Evolutionary conservation across 2,329 filamentous ascomycete species (phyloP), one percentile per base, ranked within the genome.

Genomic region (Chalara sp.): DNA sequence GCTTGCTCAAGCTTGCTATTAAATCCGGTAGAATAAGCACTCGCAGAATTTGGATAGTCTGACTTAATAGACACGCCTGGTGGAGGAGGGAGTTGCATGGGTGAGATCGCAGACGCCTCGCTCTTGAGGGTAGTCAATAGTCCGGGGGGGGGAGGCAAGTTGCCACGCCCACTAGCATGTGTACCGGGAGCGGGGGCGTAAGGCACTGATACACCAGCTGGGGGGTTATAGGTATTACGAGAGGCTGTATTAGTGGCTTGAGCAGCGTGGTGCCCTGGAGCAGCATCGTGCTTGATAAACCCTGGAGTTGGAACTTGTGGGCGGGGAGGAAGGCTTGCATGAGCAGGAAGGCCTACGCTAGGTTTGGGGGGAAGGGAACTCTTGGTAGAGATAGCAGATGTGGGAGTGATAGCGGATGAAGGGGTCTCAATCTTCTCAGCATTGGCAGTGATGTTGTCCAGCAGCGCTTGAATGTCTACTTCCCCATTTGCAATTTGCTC

Each of bases 361-460:
- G 50, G n/a, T 11, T 11, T 46, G 55, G 59, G 57, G 45, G 56
- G 54, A 49, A 58, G 51, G 49, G 57, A 52, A 50, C 53, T 48
- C 50, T 55, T 58, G 55, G 51, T 56, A 55, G 58, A 50, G 53
- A 49, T 47, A 47, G 56, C 49, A 52, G 53, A 50, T 40, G 48
- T 48, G 50, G 57, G 57, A 45, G 56, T 53, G 46, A 52, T 52
- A 48, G 47, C 41, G 32, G 50, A 42, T 46, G 54, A n/a, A 32
- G 52, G 50, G 32, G 55, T 35, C 44, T 61, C 63, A 58, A 61
- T 64, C 49, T 61, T 64, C 51, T 65, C 64, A 48, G 64, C 65
- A 61, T 65, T 67, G 37, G 65, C 65, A 49, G 64, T 66, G 51
- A 67, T 67, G 50, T 65, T 67, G 56, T 67, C 65, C 53, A 67